Evolutionary conservation across 2,329 filamentous ascomycete genomes (phyloP).

Genomic region (Malbranchea cinnamomea): DNA sequence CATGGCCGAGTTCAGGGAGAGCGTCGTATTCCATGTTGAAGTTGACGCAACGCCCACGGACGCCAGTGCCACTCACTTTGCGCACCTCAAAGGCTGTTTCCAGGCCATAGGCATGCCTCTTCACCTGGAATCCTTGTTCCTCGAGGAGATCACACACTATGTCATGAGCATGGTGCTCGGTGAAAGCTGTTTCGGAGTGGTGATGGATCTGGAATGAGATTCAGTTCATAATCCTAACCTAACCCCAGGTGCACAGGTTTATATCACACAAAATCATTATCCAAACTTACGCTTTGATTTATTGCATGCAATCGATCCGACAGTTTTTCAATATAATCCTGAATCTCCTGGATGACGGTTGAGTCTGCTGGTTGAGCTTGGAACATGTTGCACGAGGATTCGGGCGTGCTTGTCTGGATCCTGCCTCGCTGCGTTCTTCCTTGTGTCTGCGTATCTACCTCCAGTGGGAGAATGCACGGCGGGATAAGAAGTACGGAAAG

Average conservation of each 20-base stretch:
- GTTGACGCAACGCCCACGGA: constrained; percentile 4
- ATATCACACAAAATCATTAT: too few species aligned
- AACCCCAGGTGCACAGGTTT: too few species aligned
- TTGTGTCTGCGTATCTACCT: too few species aligned
- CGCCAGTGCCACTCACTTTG: constrained; percentile 1
- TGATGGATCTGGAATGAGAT: constrained; percentile 27
- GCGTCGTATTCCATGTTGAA: constrained; percentile 32
- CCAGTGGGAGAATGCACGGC: too few species aligned
- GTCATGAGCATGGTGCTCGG: constrained; percentile 39
- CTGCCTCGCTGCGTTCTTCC: too few species aligned
- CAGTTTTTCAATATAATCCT: constrained; percentile 1
- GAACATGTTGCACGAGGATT: too few species aligned
- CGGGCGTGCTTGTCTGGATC: too few species aligned
- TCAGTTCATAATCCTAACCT: too few species aligned
- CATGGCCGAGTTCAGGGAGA: constrained; percentile 25
- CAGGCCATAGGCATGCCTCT: constrained; percentile 36
- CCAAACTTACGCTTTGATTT: constrained; percentile 5
- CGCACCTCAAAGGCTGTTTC: constrained; percentile 34
- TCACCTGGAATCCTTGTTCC: constrained; percentile 32
- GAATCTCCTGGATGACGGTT: too few species aligned
- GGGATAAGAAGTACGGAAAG: too few species aligned
- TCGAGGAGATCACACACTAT: constrained; percentile 33
- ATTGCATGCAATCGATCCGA: constrained; percentile 3
- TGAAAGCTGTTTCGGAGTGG: constrained; percentile 38
- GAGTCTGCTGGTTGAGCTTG: too few species aligned